Evolutionary conservation across 345 rosid genomes (phyloP).

Genomic region (Raphanus sativus): DNA sequence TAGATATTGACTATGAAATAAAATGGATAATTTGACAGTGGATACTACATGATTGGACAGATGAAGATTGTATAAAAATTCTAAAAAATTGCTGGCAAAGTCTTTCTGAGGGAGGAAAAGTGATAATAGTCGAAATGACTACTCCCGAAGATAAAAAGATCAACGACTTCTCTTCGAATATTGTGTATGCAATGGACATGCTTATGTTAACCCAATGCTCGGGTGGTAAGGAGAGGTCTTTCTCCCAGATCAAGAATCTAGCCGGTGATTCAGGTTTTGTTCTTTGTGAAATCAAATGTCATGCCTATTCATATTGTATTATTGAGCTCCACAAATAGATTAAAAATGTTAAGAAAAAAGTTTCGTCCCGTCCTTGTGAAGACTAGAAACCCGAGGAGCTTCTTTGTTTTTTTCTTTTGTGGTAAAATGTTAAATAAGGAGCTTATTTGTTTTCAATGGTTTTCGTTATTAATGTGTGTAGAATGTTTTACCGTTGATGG

Average conservation of each 20-base stretch:
- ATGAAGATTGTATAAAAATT: not conserved
- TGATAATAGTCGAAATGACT: not conserved
- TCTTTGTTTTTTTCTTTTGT: not conserved
- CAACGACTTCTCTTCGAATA: not conserved
- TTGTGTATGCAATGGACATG: not conserved
- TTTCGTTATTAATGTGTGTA: not conserved
- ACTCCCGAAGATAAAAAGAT: not conserved
- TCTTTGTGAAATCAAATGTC: not conserved
- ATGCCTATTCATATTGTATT: not conserved
- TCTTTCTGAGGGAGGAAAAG: not conserved
- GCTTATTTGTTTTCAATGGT: not conserved
- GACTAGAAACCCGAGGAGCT: not conserved
- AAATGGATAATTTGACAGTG: not conserved
- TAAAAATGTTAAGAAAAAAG: too few relatives aligned
- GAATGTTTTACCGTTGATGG: not conserved
- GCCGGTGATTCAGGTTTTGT: not conserved
- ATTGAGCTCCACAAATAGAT: not conserved
- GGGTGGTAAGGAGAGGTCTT: not conserved
- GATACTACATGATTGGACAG: not conserved
- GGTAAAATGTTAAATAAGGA: too few relatives aligned
- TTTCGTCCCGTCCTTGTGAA: not conserved
- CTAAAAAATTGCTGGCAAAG: not conserved
- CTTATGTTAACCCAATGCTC: not conserved
- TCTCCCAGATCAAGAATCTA: not conserved
- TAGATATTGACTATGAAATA: not conserved